Conservation (phyloP, 1,284 basidiomycete species). For the Pyrrhoderma noxium region DNA sequence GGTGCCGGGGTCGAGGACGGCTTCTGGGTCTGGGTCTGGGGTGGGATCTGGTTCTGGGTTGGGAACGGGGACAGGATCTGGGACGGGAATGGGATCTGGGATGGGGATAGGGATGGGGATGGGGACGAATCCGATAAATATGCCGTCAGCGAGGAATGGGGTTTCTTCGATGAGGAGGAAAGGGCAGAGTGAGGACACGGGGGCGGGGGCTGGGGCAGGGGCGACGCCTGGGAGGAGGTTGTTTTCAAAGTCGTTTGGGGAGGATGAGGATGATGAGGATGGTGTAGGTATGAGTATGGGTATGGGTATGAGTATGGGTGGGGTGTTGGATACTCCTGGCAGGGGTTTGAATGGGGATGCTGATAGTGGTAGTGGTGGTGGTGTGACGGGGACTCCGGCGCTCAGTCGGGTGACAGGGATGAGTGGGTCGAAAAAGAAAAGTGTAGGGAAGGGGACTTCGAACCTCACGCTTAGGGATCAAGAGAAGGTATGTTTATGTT, state of each 20-base stretch:
- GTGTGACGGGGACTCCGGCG: slow-evolving; percentile 37
- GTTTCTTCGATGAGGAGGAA: slow-evolving; percentile 25
- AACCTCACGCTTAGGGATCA: slow-evolving; percentile 86
- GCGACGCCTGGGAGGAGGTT: slow-evolving; percentile 28
- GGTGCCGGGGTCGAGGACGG: too few species aligned
- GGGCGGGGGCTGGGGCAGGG: slow-evolving; percentile 26
- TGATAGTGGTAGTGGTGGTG: too few species aligned
- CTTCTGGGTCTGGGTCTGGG: too few species aligned
- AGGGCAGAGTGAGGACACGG: slow-evolving; percentile 23
- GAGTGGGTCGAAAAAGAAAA: slow-evolving; percentile 30
- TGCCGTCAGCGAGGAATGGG: slow-evolving; percentile 39
- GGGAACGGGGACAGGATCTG: too few species aligned
- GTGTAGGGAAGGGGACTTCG: slow-evolving; percentile 43
- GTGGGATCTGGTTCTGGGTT: too few species aligned
- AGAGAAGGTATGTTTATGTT: slow-evolving; percentile 66
- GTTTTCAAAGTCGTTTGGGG: slow-evolving; percentile 24
- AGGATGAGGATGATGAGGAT: slow-evolving; percentile 35
- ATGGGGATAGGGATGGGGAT: too few species aligned
- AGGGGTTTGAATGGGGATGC: slow-evolving; percentile 42
- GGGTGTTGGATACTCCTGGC: slow-evolving; percentile 48
- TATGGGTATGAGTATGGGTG: slow-evolving; percentile 32
- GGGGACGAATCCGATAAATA: slow-evolving; percentile 41
- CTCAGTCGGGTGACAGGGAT: slow-evolving; percentile 32
- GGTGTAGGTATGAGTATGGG: slow-evolving; percentile 27
- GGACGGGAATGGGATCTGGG: too few species aligned